Percentiles rank a stretch among this genome's conserved stretches.
These are phyloP conservation scores for Moniliella sp. DNA, from an alignment of 1,284 basidiomycete species.

Conservation along the genomic window DNA sequence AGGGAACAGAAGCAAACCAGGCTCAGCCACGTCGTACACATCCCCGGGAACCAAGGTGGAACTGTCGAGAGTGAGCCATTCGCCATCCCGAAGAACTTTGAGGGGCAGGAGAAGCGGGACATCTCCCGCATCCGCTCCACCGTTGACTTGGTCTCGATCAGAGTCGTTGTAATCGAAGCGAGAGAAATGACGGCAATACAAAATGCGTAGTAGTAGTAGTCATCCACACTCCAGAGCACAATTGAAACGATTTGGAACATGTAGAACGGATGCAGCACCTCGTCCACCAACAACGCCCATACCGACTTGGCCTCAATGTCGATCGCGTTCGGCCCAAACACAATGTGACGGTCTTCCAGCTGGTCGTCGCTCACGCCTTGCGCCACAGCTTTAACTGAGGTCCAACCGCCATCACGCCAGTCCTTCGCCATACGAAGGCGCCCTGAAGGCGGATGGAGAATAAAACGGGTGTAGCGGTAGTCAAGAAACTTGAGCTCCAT, in stretches of 20 bases:
- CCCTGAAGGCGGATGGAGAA: slow-evolving; percentile 61
- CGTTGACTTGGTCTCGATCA: slow-evolving; percentile 70
- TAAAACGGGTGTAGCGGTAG: slow-evolving; percentile 69
- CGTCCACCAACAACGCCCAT: slow-evolving; percentile 62
- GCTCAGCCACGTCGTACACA: slow-evolving; percentile 5
- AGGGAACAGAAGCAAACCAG: slow-evolving; percentile 4
- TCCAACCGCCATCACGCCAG: slow-evolving; percentile 73
- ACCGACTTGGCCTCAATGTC: slow-evolving; percentile 75
- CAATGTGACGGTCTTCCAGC: slow-evolving; percentile 31
- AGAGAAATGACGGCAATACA: slow-evolving; percentile 83
- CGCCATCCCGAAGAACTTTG: too few species aligned
- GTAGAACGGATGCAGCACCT: slow-evolving; percentile 12
- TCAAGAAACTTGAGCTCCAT: slow-evolving; percentile 36
- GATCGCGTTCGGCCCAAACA: slow-evolving; percentile 74
- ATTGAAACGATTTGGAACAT: slow-evolving; percentile 96
- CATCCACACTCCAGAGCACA: slow-evolving; percentile 73
- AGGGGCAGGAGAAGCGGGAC: slow-evolving; percentile 73
- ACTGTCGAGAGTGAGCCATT: slow-evolving; percentile 5
- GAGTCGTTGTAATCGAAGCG: slow-evolving; percentile 61
- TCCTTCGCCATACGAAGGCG: slow-evolving; percentile 63
- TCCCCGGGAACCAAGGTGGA: slow-evolving; percentile 12
- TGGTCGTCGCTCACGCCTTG: slow-evolving; percentile 16
- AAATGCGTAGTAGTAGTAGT: slow-evolving; percentile 82
- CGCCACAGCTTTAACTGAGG: slow-evolving; percentile 37
- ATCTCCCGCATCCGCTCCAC: slow-evolving; percentile 85